Base-by-base conservation (phyloP, 495 filamentous ascomycete genomes). In the Lasiosphaeria miniovina region DNA sequence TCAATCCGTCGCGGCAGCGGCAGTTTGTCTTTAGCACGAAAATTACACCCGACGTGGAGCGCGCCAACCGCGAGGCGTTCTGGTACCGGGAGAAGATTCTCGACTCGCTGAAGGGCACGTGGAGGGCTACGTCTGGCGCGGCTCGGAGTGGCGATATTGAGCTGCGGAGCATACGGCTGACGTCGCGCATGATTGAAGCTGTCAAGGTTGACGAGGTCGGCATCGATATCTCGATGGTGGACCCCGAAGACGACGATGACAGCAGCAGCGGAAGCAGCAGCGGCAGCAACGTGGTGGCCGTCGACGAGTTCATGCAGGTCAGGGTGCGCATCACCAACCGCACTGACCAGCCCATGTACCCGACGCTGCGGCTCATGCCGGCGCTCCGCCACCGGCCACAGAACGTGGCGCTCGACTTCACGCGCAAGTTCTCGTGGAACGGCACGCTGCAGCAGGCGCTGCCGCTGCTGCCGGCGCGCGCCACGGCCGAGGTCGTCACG, bases 51-150 rank as follows among this genome's bases (percentile, higher is more conserved):
- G 90, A 94, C 59, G 84, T 81, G 32, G 92, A 97, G 72, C 83
- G 87, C 38, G 84, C 86, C 6, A 87, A 80, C 46, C 82, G 93
- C 43, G 91, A 96, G 75, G 86, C 87, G 2, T 96, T 96, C 72
- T 96, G 93, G 93, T 96, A 91, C 74, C 83, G 93, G 6, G 89
- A 95, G 67, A 88, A 87, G 67, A 80, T 97, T 2, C 80, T 97
- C 9, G 88, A 89, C 59, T 77, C 79, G 24, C 70, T 96, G 3
- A 75, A 74, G 4, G 93, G 86, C 3, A 80, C 76, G 3, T 97
- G 93, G 93, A 50, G 61, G 34, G 60, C 69, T 7, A 52, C 57
- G 6, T 82, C 77, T 36, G 75, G 73, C 5, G 82, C 82, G 0
- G 71, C 75, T 1, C 78, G 90, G 45, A 73, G 77, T 45, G 93